A percentile compares a stretch with the other conserved stretches of the same genome.
phyloP scores from a whole-genome alignment of 2,329 filamentous ascomycete genomes.

The Diaporthe eres region DNA sequence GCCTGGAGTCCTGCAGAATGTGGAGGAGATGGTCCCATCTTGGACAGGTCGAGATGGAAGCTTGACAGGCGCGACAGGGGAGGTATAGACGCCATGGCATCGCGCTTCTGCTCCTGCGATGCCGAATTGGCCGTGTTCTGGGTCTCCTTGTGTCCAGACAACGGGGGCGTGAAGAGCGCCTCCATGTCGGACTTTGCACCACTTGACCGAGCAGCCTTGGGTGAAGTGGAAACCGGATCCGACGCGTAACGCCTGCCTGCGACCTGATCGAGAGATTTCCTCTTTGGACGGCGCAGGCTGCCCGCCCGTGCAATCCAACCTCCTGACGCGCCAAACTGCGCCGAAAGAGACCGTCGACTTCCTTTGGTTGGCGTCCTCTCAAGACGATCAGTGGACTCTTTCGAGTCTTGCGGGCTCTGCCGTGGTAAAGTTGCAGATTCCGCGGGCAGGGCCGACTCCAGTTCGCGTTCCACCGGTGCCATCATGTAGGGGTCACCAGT shows the following conservation, averaged over 20 bases:
- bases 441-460: conserved; percentile 31
- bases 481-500: conserved; percentile 38
- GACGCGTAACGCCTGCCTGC: conserved; percentile 67
- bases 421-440: conserved; percentile 32
- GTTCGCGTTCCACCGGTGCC: conserved; percentile 35
- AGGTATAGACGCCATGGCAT: conserved; percentile 69
- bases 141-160: conserved; percentile 47
- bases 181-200: conserved; percentile 47
- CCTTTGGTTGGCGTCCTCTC: conserved; percentile 60
- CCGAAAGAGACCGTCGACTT: conserved; percentile 69
- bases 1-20: conserved; percentile 54
- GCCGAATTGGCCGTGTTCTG: conserved; percentile 47
- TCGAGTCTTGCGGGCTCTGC: conserved; percentile 29
- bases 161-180: conserved; percentile 47
- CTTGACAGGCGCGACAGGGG: conserved; percentile 67
- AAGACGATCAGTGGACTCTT: conserved; percentile 46
- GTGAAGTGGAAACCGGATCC: conserved; percentile 60
- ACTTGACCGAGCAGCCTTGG: conserved; percentile 44
- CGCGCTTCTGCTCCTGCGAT: conserved; percentile 56
- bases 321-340: conserved; percentile 70
- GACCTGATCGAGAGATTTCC: conserved; percentile 58
- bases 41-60: conserved; percentile 67
- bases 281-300: conserved; percentile 70
- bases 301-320: conserved; percentile 70
- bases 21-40: conserved; percentile 60